Evolutionary conservation across 176 grass and related monocot genomes (phyloP), one percentile per base, ranked within the genome.

Genomic region (Elymus sibiricus): DNA sequence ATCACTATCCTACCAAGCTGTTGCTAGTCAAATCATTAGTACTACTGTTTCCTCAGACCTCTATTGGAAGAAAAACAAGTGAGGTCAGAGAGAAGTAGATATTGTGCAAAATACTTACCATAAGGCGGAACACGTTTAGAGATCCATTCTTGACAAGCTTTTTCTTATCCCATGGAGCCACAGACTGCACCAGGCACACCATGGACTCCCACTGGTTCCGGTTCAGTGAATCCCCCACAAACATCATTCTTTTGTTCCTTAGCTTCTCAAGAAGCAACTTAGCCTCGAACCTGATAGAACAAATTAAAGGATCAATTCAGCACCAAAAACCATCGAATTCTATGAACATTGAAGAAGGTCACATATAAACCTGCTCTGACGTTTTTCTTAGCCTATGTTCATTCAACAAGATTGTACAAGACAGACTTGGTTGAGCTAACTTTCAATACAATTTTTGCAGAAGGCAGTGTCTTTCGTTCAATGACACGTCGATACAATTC

Each of bases 181-280:
- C 90, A 13, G 87, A 80, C 64, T 95, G 93, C 19, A 95, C 90
- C 44, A 95, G 84, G 85, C 93, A 94, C 14, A 94, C 85, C 93
- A 94, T 94, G 78, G 93, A 94, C 35, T 94, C 93, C 93, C 93
- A 94, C 83, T 94, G 93, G 77, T 94, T 94, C 34, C 93, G 85
- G 77, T 94, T 94, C 27, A 94, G 63, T 1, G 93, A 94, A 61
- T 94, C 93, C 59, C 93, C 93, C 65, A 94, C 93, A 86, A 94
- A 94, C 93, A 94, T 94, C 28, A 94, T 64, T 19, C 93, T 87
- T 81, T 90, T 94, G 74, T 91, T 82, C 78, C 93, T 80, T 12
- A 94, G 74, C 82, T 86, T 90, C 82, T 94, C 93, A 32, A 94
- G 51, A 53, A 94, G 65, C 43, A 76, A 22, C 82, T 78, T 87